Evolutionary conservation across 176 grass and related monocot genomes (phyloP).

Genomic region (Raddia guianensis): DNA sequence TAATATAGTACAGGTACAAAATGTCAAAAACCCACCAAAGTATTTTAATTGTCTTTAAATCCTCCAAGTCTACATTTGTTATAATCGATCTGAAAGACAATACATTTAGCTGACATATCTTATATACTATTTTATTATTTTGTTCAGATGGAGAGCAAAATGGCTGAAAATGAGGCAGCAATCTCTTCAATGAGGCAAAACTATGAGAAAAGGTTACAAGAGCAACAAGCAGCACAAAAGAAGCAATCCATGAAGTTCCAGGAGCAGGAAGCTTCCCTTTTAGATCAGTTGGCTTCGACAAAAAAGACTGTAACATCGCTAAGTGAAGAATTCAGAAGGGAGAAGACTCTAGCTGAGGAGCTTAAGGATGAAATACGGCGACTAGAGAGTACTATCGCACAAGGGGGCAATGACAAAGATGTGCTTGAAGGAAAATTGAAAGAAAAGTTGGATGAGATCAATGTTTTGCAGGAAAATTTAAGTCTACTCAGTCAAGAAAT

Average conservation of each 20-base stretch:
- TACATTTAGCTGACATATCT: slow-evolving; percentile 32
- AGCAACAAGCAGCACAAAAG: slow-evolving; percentile 64
- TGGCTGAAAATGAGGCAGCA: slow-evolving; percentile 72
- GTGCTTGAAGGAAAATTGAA: slow-evolving; percentile 65
- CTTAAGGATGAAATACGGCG: slow-evolving; percentile 71
- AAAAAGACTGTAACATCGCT: slow-evolving; percentile 61
- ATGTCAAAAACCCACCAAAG: background rate
- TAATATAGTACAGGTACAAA: slow-evolving; percentile 3
- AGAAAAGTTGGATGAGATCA: slow-evolving; percentile 60
- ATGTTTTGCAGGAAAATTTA: slow-evolving; percentile 70
- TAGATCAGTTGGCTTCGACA: slow-evolving; percentile 63
- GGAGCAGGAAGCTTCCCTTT: slow-evolving; percentile 68
- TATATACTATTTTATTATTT: slow-evolving; percentile 27
- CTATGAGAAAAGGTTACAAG: slow-evolving; percentile 67
- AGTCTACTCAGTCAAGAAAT: slow-evolving; percentile 60
- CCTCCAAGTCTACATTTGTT: slow-evolving; percentile 19
- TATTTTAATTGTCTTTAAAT: slow-evolving; percentile 37
- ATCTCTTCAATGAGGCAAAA: slow-evolving; percentile 67
- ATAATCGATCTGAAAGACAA: background rate
- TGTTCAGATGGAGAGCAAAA: slow-evolving; percentile 78
- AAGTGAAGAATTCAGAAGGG: slow-evolving; percentile 62
- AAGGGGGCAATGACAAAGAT: slow-evolving; percentile 61
- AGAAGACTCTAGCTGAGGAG: slow-evolving; percentile 62
- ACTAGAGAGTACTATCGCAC: slow-evolving; percentile 63
- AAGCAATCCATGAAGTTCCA: slow-evolving; percentile 67